phyloP scores from a whole-genome alignment of 2,329 filamentous ascomycete genomes.

The Botryotinia calthae region DNA sequence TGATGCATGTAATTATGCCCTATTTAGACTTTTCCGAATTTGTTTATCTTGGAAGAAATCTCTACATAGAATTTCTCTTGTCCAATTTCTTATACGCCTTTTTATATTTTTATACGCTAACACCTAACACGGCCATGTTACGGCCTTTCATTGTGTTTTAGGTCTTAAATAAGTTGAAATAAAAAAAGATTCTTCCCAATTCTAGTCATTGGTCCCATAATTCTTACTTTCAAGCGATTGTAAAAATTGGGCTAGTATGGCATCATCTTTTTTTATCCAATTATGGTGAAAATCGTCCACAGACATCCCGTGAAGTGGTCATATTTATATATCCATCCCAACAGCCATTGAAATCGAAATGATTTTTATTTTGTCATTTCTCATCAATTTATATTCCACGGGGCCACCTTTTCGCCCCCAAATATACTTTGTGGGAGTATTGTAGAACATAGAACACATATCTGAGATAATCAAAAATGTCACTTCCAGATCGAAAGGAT shows the following conservation, averaged over 20 bases:
- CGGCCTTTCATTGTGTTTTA: neutral
- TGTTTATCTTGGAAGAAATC: neutral
- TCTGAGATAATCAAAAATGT: neutral
- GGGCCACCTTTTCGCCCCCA: neutral
- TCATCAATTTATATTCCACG: neutral
- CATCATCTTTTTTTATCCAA: constrained; percentile 17
- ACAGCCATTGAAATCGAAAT: neutral
- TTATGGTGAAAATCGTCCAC: constrained; percentile 7
- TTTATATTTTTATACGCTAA: too few species aligned
- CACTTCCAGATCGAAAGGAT: constrained; percentile 1
- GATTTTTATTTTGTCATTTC: neutral
- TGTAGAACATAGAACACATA: neutral
- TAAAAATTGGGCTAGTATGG: constrained; percentile 15
- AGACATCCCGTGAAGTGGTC: neutral
- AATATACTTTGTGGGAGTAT: neutral
- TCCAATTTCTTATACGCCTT: neutral
- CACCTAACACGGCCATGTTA: neutral
- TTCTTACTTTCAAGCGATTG: neutral
- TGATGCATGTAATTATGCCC: neutral
- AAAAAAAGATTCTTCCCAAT: neutral
- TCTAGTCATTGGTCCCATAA: constrained; percentile 11
- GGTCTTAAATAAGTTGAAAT: neutral
- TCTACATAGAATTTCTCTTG: neutral
- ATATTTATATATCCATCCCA: neutral
- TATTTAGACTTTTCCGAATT: too few species aligned